Evolutionary conservation across 1,284 basidiomycete species (phyloP), one percentile per base, ranked within the genome.

Genomic region (Schizophyllum amplum): DNA sequence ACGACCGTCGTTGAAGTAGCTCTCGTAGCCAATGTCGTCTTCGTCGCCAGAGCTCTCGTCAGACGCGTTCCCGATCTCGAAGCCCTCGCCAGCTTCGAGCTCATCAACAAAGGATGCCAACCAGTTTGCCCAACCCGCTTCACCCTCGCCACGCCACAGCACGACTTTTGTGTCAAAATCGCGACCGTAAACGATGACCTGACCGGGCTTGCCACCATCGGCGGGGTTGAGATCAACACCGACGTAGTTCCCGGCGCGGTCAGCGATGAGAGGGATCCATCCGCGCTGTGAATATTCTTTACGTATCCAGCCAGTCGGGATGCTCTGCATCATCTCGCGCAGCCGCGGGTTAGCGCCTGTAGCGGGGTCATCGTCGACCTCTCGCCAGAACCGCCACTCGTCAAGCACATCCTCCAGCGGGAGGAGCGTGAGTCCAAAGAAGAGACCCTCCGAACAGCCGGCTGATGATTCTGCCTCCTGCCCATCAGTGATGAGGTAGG

Each of bases 151-250:
- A 57, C 82, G 79, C 84, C 89, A 95, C 54, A 98, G 77, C 27
- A 98, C 96, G 47, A 98, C 92, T 71, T 99, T 99, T 23, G 94
- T 92, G 71, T 99, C 96, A 71, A 99, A 98, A 69, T 99, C 96
- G 55, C 96, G 83, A 13, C 96, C 96, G 71, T 98, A 99, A 52
- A 98, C 86, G 61, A 99, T 98, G 54, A 98, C 94, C 70, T 99
- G 96, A 4, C 96, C 97, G 53, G 83, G 77, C 1, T 82, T 71
- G 52, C 94, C 96, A 47, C 73, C 71, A 61, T 86, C 82, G 21
- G 75, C 91, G 4, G 96, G 96, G 70, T 88, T 93, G 59, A 99
- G 80, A 71, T 99, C 96, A 53, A 99, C 81, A 55, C 96, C 96
- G 60, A 98, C 83, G 69, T 99, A 99, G 73, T 99, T 99, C 24